A percentile compares a stretch with the other conserved stretches of the same genome.
phyloP scores from a whole-genome alignment of 371 early-diverging fungal genomes.

The Mortierella sp. region DNA sequence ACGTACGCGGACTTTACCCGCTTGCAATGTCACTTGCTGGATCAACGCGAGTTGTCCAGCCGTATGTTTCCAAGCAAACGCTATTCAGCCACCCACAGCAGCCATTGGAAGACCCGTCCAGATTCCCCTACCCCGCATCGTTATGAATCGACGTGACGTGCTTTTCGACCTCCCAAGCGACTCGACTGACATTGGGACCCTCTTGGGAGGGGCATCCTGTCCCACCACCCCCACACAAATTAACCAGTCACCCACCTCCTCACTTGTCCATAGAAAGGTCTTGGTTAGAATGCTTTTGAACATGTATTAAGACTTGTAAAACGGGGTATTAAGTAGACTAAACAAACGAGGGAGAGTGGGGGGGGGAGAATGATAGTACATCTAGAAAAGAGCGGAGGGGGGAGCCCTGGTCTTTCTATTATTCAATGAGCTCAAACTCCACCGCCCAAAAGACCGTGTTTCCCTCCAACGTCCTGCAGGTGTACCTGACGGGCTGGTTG shows the following conservation, averaged over 20 bases:
- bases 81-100: conserved; percentile 52
- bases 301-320: too few relatives aligned
- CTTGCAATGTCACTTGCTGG: conserved; percentile 39
- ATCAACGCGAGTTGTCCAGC: conserved; percentile 30
- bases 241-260: too few relatives aligned
- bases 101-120: conserved; percentile 16
- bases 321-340: too few relatives aligned
- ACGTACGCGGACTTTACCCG: conserved; percentile 56
- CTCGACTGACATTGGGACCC: too few relatives aligned
- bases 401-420: neutral
- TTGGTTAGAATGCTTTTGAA: too few relatives aligned
- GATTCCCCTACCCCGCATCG: too few relatives aligned
- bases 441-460: conserved; percentile 62
- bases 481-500: conserved; percentile 74
- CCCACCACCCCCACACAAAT: too few relatives aligned
- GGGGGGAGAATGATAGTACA: neutral
- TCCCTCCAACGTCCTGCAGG: conserved; percentile 61
- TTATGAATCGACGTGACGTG: too few relatives aligned
- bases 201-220: too few relatives aligned
- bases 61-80: conserved; percentile 57
- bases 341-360: too few relatives aligned
- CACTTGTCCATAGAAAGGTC: too few relatives aligned
- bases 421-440: conserved; percentile 62
- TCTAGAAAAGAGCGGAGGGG: conserved; percentile 1
- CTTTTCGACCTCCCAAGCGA: too few relatives aligned